Conservation (phyloP, 2,329 filamentous ascomycete species). For the Escovopsis weberi region DNA sequence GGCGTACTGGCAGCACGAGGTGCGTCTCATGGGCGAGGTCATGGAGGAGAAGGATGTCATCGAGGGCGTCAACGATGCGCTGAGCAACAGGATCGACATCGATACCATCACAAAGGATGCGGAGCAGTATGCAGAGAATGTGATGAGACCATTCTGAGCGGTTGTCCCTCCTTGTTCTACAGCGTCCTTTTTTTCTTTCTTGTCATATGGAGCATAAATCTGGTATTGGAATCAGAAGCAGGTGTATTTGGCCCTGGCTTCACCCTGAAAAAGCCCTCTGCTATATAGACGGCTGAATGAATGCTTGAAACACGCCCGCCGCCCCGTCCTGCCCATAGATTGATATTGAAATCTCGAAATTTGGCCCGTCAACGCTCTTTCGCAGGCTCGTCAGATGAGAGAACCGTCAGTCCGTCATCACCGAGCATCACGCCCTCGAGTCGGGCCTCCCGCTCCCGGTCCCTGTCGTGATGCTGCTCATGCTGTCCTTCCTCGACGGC, state of each 20-base stretch:
- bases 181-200: no score
- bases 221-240: no score
- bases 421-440: constrained; percentile 15
- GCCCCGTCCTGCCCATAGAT: neutral
- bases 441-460: constrained; percentile 25
- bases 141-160: constrained; percentile 5
- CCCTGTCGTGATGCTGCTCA: constrained; percentile 29
- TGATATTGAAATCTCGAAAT: neutral
- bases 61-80: constrained; percentile 52
- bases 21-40: constrained; percentile 52
- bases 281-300: no score
- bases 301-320: no score
- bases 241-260: no score
- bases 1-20: constrained; percentile 72
- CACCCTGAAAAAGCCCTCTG: no score
- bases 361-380: neutral
- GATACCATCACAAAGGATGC: constrained; percentile 46
- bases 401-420: neutral
- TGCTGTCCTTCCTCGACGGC: constrained; percentile 35
- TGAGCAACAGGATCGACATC: constrained; percentile 51
- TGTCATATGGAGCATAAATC: no score
- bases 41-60: constrained; percentile 69
- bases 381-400: neutral
- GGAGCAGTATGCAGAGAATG: constrained; percentile 40
- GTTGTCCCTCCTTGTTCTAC: no score